Base-by-base conservation (phyloP, 1,284 basidiomycete species). In the Vanrija humicola region DNA sequence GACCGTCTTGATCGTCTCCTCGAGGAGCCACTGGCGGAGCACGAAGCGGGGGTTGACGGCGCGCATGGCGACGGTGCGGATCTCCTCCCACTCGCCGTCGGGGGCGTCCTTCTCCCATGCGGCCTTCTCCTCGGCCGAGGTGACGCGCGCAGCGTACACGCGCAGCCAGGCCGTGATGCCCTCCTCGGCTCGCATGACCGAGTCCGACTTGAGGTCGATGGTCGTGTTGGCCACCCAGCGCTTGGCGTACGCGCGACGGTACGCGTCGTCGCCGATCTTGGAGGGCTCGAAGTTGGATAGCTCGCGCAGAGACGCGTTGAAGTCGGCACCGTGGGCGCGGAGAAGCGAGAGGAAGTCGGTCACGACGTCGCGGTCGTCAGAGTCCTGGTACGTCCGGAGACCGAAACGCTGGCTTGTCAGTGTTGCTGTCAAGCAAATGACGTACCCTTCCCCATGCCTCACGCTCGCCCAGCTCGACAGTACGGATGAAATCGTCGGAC, bases 21-120 rank as follows among this genome's bases (percentile, higher is more conserved):
- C 91, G 26, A 97, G 79, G 3, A 96, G 78, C 93, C 93, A 96
- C 75, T 96, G 93, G 55, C 93, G 80, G 56, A 96, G 77, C 39
- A 94, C 84, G 73, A 97, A 96, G 28, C 90, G 81, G 15, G 93
- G 93, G 68, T 97, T 96, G 19, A 80, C 53, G 79, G 74, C 6
- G 61, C 57, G 52, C 79, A 77, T 74, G 38, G 52, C 77, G 21
- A 54, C 61, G 47, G 62, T 63, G 52, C 77, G 71, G 12, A 61
- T 64, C 3, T 50, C 66, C n/a, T 69, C 70, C 64, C 67, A 73
- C 12, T 56, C 58, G 5, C 59, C 64, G 8, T 42, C 61, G 29
- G 59, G 12, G 28, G 28, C 39, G 15, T 48, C 48, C 19, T 48
- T 39, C 8, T 48, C 74, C 79, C 80, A 67, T 3, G 61, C 65